Percentiles rank a stretch among this genome's conserved stretches.
Conservation (phyloP, 163 green algal species). For the Scenedesmus sp. region DNA sequence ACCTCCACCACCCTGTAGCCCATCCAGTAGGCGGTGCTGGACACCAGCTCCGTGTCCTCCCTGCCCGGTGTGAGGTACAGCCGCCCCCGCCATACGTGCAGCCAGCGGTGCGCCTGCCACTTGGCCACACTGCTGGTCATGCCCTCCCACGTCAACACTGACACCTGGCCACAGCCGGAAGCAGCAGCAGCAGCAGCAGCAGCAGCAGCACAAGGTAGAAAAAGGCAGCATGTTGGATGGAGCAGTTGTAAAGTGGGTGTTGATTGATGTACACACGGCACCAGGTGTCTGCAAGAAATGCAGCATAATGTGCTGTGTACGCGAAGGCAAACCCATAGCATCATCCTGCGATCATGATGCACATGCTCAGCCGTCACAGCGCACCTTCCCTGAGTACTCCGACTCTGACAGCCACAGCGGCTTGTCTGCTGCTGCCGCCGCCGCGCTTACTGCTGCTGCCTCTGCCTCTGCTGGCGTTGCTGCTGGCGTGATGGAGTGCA, state of each 20-base stretch:
- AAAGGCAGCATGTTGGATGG: neutral
- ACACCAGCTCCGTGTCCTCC: constrained; percentile 7
- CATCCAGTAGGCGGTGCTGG: constrained; percentile 42
- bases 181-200: neutral
- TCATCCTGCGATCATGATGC: neutral
- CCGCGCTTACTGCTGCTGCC: neutral
- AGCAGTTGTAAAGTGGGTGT: no score
- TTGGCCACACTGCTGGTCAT: constrained; percentile 59
- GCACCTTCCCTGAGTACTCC: constrained; percentile 55
- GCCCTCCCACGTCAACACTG: constrained; percentile 74
- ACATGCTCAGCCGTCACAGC: neutral
- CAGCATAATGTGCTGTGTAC: neutral
- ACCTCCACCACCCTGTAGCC: constrained; percentile 30
- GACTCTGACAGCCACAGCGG: constrained; percentile 64
- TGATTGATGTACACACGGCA: no score
- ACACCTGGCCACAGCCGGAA: constrained; percentile 16
- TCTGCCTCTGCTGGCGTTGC: neutral
- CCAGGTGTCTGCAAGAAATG: neutral
- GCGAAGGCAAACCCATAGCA: no score
- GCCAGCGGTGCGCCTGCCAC: constrained; percentile 65
- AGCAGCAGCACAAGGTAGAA: neutral
- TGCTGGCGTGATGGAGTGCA: constrained; percentile 59
- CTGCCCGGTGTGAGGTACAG: constrained; percentile 58
- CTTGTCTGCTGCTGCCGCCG: constrained; percentile 16
- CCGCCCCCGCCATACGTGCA: constrained; percentile 70